Conservation (phyloP, 805 yeast species). For the Debaryomyces castellii region DNA sequence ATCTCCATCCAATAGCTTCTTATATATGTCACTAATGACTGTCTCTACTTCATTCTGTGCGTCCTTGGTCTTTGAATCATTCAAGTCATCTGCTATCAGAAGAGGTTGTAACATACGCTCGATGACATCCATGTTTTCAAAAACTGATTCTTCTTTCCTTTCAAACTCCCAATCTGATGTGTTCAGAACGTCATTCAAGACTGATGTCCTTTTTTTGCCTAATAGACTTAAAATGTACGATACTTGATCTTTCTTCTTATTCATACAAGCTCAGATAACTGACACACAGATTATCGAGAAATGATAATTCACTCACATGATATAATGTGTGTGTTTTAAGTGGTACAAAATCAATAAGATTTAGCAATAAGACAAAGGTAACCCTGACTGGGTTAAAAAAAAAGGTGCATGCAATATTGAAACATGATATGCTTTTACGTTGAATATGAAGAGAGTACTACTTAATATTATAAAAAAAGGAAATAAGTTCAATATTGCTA, state of each 20-base stretch:
- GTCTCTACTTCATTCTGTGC: slow-evolving; percentile 36
- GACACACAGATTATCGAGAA: too few species aligned
- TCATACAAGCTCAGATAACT: not conserved
- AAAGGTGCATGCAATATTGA: too few species aligned
- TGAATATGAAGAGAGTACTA: too few species aligned
- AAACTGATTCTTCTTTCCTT: slow-evolving; percentile 11
- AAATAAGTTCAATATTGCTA: too few species aligned
- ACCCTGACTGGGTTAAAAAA: too few species aligned
- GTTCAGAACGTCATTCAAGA: not conserved
- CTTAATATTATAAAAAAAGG: too few species aligned
- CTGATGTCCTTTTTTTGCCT: slow-evolving; percentile 11
- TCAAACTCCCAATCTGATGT: slow-evolving; percentile 19
- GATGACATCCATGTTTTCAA: slow-evolving; percentile 6
- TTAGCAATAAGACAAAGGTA: not conserved
- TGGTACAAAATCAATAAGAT: not conserved
- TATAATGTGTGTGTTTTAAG: not conserved
- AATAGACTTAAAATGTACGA: slow-evolving; percentile 18
- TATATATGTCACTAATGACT: slow-evolving; percentile 27
- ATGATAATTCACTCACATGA: too few species aligned
- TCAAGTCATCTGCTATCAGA: slow-evolving; percentile 19
- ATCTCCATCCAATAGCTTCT: slow-evolving; percentile 14
- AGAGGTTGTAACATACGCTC: slow-evolving; percentile 11
- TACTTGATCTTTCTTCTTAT: slow-evolving; percentile 7
- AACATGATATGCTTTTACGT: too few species aligned
- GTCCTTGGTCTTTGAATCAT: slow-evolving; percentile 34